Evolutionary conservation across 2,329 filamentous ascomycete species (phyloP).

Genomic region (Beauveria brongniartii): DNA sequence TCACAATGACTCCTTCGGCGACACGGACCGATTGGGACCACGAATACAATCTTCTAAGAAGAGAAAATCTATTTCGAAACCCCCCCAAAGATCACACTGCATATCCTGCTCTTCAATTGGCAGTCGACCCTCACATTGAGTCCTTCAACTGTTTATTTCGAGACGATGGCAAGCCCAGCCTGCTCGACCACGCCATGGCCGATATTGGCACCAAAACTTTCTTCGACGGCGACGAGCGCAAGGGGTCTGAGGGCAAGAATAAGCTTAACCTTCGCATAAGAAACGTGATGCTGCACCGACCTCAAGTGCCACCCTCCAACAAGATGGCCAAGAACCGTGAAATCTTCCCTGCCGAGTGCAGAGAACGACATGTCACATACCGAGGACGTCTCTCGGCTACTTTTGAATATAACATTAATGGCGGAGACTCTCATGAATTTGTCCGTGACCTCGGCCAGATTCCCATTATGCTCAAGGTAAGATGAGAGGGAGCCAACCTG

Average conservation of each 20-base stretch:
- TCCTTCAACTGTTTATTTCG: conserved; percentile 91
- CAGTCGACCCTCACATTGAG: conserved; percentile 87
- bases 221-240: conserved; percentile 69
- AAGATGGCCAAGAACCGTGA: conserved; percentile 78
- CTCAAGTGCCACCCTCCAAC: conserved; percentile 70
- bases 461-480: conserved; percentile 86
- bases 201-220: conserved; percentile 89
- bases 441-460: conserved; percentile 80
- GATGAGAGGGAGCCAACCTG: conserved; percentile 16
- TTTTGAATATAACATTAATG: conserved; percentile 80
- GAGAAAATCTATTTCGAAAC: conserved; percentile 81
- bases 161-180: conserved; percentile 48
- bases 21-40: conserved; percentile 72
- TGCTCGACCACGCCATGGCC: conserved; percentile 64
- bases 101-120: conserved; percentile 76
- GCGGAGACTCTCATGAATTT: conserved; percentile 75
- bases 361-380: conserved; percentile 89
- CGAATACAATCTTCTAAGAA: conserved; percentile 75
- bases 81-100: conserved; percentile 82
- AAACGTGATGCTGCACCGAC: conserved; percentile 75
- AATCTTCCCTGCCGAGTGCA: conserved; percentile 84
- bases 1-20: conserved; percentile 45
- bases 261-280: conserved; percentile 69
- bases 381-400: conserved; percentile 76
- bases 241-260: conserved; percentile 56